A percentile compares a stretch with the other conserved stretches of the same genome.
Evolutionary conservation across 2,329 filamentous ascomycete genomes (phyloP).

Genomic region (Cyanodermella asteris): DNA sequence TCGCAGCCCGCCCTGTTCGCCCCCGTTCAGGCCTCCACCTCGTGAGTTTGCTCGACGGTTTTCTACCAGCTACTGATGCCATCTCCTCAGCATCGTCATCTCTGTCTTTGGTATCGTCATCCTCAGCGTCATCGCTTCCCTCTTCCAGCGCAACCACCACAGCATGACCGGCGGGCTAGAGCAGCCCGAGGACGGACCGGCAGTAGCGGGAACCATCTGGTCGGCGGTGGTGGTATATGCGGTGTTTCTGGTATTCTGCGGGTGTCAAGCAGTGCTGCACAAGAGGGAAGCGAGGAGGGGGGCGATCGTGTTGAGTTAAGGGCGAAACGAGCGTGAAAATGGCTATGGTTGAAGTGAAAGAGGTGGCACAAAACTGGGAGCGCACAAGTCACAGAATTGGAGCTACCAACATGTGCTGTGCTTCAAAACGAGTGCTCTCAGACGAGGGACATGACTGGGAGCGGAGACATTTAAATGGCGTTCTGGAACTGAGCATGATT

Average conservation of each 20-base stretch:
- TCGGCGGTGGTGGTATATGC: constrained; percentile 71
- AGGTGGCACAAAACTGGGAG: too few relatives aligned
- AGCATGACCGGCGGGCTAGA: constrained; percentile 58
- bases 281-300: constrained; percentile 62
- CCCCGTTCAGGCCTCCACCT: constrained; percentile 1
- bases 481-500: too few relatives aligned
- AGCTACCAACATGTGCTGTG: too few relatives aligned
- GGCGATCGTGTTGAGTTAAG: constrained; percentile 49
- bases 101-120: constrained; percentile 44
- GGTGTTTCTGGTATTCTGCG: constrained; percentile 80
- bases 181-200: constrained; percentile 47
- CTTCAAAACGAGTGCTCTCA: too few relatives aligned
- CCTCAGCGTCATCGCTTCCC: constrained; percentile 40
- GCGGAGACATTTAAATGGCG: too few relatives aligned
- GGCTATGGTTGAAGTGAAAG: too few relatives aligned
- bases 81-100: constrained; percentile 40
- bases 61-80: not conserved
- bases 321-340: not conserved
- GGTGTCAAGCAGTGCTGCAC: constrained; percentile 70
- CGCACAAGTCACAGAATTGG: too few relatives aligned
- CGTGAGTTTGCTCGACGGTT: constrained; percentile 5
- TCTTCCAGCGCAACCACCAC: constrained; percentile 60
- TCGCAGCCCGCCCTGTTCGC: constrained; percentile 6
- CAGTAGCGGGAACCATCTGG: constrained; percentile 69
- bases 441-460: too few relatives aligned